A percentile compares a stretch with the other conserved stretches of the same genome.
phyloP scores from a whole-genome alignment of 345 rosid genomes.

The Ceriops zippeliana region DNA sequence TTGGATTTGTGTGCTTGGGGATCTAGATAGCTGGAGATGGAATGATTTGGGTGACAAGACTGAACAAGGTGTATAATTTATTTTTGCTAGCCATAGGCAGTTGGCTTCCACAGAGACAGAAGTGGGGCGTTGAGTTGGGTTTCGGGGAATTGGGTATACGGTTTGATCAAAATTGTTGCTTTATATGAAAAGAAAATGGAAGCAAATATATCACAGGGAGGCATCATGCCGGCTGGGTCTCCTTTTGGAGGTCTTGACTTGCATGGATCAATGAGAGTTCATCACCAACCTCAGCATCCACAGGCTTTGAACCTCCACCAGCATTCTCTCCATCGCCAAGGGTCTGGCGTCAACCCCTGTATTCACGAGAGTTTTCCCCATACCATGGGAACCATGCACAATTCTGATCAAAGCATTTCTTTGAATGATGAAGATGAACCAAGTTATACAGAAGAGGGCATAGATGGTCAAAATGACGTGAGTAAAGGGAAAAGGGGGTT shows the following conservation, averaged over 20 bases:
- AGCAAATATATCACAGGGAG: constrained; percentile 68
- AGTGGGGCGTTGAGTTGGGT: constrained; percentile 6
- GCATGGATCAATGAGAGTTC: constrained; percentile 64
- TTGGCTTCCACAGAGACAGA: not conserved
- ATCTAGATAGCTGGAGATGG: not conserved
- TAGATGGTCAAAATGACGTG: constrained; percentile 48
- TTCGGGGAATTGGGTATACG: constrained; percentile 18
- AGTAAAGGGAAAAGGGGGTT: constrained; percentile 58
- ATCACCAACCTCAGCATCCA: constrained; percentile 43
- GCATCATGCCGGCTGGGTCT: constrained; percentile 55
- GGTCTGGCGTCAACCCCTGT: constrained; percentile 34
- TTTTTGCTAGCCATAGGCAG: constrained; percentile 4
- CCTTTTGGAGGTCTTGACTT: constrained; percentile 71
- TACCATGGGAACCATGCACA: constrained; percentile 57
- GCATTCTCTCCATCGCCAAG: constrained; percentile 46
- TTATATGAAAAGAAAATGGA: constrained; percentile 42
- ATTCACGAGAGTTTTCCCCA: constrained; percentile 63
- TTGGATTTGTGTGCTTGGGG: constrained; percentile 3
- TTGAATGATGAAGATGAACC: constrained; percentile 78
- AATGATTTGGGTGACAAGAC: constrained; percentile 5
- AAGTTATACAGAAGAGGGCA: constrained; percentile 70
- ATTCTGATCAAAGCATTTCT: constrained; percentile 49
- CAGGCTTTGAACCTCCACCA: constrained; percentile 46
- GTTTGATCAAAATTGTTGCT: constrained; percentile 16
- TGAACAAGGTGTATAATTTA: constrained; percentile 12